Percentiles rank a stretch among this genome's conserved stretches.
Conservation (phyloP, 1,284 basidiomycete genomes). For the Cyathus olla region DNA sequence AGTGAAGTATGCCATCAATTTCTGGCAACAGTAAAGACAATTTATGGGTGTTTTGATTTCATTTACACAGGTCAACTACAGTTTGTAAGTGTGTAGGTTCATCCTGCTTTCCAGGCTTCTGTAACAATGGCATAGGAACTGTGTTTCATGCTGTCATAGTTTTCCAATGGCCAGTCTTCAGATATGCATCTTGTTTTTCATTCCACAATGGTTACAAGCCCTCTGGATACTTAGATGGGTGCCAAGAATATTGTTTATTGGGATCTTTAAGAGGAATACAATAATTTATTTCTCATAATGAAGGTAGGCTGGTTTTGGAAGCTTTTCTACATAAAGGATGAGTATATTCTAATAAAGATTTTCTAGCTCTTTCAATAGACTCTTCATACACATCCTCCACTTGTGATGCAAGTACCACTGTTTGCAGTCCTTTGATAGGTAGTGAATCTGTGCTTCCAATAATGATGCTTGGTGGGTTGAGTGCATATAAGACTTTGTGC, state of each 20-base stretch:
- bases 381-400: conserved; percentile 11
- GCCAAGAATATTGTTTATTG: conserved; percentile 23
- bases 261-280: conserved; percentile 32
- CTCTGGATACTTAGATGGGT: conserved; percentile 27
- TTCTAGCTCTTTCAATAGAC: conserved; percentile 21
- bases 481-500: conserved; percentile 24
- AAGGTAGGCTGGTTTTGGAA: conserved; percentile 21
- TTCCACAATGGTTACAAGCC: conserved; percentile 20
- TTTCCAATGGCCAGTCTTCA: conserved; percentile 28
- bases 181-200: conserved; percentile 25
- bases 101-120: conserved; percentile 12
- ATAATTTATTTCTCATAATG: conserved; percentile 33
- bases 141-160: conserved; percentile 23
- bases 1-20: conserved; percentile 34
- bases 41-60: conserved; percentile 24
- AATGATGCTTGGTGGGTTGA: conserved; percentile 16
- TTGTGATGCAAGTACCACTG: conserved; percentile 4
- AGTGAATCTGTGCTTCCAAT: conserved; percentile 14
- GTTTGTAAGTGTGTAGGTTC: conserved; percentile 14
- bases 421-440: conserved; percentile 16
- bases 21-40: conserved; percentile 27
- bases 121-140: conserved; percentile 39
- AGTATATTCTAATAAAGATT: conserved; percentile 9
- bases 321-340: conserved; percentile 17
- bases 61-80: conserved; percentile 13